A percentile compares a stretch with the other conserved stretches of the same genome.
phyloP scores from a whole-genome alignment of 1,284 basidiomycete species.

The Bondarzewia mesenterica region DNA sequence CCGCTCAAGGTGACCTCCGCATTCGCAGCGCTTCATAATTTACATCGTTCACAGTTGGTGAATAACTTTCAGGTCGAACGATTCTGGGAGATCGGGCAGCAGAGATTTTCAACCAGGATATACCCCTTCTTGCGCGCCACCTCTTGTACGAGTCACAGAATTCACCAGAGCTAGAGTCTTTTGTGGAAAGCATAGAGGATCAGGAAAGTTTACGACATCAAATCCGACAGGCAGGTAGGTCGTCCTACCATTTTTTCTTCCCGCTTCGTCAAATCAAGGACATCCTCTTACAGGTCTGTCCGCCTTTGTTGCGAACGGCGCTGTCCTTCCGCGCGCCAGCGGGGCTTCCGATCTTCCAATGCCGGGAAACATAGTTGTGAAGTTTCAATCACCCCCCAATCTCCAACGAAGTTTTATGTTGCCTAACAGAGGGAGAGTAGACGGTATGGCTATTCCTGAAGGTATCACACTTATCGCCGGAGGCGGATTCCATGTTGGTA shows the following conservation, averaged over 20 bases:
- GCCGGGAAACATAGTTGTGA: constrained; percentile 5
- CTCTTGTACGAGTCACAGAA: constrained; percentile 11
- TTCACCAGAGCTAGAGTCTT: constrained; percentile 3
- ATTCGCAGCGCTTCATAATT: not conserved
- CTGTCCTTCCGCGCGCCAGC: constrained; percentile 15
- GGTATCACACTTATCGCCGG: constrained; percentile 17
- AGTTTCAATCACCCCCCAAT: constrained; percentile 13
- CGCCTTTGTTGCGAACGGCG: constrained; percentile 17
- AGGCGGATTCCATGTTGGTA: constrained; percentile 16
- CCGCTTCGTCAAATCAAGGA: not conserved
- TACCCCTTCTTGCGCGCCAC: not conserved
- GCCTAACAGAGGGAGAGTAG: constrained; percentile 12
- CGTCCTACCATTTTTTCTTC: not conserved
- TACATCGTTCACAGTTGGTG: too few relatives aligned
- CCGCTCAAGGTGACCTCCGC: constrained; percentile 12
- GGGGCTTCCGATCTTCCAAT: constrained; percentile 16
- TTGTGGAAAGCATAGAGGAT: constrained; percentile 15
- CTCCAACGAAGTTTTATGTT: constrained; percentile 12
- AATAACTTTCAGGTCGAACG: not conserved
- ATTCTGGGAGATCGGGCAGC: not conserved
- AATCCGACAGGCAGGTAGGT: constrained; percentile 7
- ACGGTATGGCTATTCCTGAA: constrained; percentile 14
- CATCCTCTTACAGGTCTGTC: constrained; percentile 9
- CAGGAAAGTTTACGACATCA: constrained; percentile 13
- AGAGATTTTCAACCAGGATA: not conserved